Evolutionary conservation across 306 rosid species (phyloP), one percentile per base, ranked within the genome.

Genomic region (Pyrus bretschneideri): DNA sequence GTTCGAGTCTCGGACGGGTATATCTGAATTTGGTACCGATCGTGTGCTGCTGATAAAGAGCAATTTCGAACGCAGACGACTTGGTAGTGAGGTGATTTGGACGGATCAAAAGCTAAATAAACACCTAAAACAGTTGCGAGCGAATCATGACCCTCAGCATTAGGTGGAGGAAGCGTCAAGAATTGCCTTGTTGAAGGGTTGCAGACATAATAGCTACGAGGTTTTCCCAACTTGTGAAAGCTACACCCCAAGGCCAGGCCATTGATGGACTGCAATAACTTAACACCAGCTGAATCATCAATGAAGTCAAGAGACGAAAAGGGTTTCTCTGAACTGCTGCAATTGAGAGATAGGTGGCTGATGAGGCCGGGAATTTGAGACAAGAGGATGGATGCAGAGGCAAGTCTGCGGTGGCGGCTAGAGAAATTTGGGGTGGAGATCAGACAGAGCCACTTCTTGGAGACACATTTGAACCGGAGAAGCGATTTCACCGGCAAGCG

Each of bases 151-250:
- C 25, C 45, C 6, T 51, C 46, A 4, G 22, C 23, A 14, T 22
- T 22, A 38, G 59, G 63, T 46, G 67, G 68, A n/a, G 62, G 76
- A 69, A 80, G 69, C 6, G 19, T 12, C 22, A 38, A 59, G 66
- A 64, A 76, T 45, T 76, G 23, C 69, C 54, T 76, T 23, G 77
- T 69, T 19, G 79, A 67, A 54, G 81, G 81, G 67, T 77, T 77
- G 14, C 74, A 77, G 22, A 82, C 40, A n/a, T 81, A 77, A 60
- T 21, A 81, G 33, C 31, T 45, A 21, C 74, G 49, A 2, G 5
- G 62, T 67, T 42, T 42, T 40, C 35, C 55, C 11, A 8, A 2
- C 25, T 73, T 19, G 42, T 10, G 55, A 46, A 7, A 12, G 67
- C 69, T 77, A 25, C 67, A 67, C 44, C 75, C 78, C 23, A 82